A percentile compares a stretch with the other conserved stretches of the same genome.
Conservation (phyloP, 257 asterid genomes). For the Fraxinus americana region DNA sequence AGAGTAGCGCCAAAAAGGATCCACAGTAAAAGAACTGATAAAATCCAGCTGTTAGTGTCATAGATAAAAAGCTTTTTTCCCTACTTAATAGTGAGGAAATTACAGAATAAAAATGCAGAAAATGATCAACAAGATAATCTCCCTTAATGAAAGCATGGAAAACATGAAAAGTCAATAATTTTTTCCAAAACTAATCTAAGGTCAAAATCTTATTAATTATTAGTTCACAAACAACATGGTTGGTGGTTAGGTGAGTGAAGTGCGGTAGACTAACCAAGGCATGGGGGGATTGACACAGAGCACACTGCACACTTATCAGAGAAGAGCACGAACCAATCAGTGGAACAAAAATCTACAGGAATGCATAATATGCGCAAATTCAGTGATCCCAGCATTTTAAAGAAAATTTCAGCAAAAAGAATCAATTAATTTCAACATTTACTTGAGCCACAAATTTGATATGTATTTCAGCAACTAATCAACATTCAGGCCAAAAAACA, state of each 20-base stretch:
- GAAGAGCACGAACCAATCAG: not conserved
- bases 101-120: not conserved
- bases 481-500: not conserved
- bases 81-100: not conserved
- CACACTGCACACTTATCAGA: constrained; percentile 4
- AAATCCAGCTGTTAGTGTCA: not conserved
- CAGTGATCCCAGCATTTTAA: constrained; percentile 3
- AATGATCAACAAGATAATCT: not conserved
- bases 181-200: not conserved
- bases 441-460: constrained; percentile 6
- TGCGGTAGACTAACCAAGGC: not conserved
- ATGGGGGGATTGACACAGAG: not conserved
- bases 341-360: not conserved
- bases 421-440: not conserved
- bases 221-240: not conserved
- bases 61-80: not conserved
- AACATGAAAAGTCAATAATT: not conserved
- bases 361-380: not conserved
- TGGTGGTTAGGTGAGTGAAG: not conserved
- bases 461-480: not conserved
- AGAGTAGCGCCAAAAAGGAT: not conserved
- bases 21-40: not conserved
- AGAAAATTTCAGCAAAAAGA: not conserved
- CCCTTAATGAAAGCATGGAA: not conserved
- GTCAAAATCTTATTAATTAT: not conserved